These are phyloP conservation scores for Arachnomyces sp. DNA, from an alignment of 2,329 filamentous ascomycete genomes.

Conservation along the genomic window DNA sequence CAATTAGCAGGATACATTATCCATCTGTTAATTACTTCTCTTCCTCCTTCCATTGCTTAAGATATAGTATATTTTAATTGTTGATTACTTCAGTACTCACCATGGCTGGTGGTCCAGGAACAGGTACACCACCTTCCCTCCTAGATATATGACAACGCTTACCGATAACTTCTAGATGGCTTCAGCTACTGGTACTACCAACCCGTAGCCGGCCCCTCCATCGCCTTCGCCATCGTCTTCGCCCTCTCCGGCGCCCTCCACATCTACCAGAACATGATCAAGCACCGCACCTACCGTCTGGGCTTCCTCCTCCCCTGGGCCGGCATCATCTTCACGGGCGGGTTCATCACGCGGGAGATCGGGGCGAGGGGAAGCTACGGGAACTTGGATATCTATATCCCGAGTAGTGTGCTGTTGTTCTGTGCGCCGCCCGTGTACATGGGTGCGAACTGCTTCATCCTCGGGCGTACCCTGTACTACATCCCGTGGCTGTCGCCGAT, in stretches of 20 bases:
- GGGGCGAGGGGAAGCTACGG: constrained; percentile 29
- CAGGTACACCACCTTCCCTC: too few species aligned
- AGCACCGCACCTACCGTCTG: constrained; percentile 10
- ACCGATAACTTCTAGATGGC: constrained; percentile 20
- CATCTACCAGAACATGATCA: constrained; percentile 31
- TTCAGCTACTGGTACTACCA: constrained; percentile 32
- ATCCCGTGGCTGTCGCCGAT: constrained; percentile 42
- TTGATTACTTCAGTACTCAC: too few species aligned
- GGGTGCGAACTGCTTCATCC: constrained; percentile 44
- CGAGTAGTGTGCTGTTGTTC: constrained; percentile 32
- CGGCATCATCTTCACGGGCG: constrained; percentile 30
- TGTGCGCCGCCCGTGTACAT: constrained; percentile 37
- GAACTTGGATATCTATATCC: constrained; percentile 30
- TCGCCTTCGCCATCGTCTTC: constrained; percentile 34
- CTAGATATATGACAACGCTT: neutral
- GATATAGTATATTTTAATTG: too few species aligned
- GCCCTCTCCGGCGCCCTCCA: constrained; percentile 29
- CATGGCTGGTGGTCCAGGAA: too few species aligned
- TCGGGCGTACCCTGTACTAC: constrained; percentile 44
- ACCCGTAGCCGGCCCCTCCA: constrained; percentile 34
- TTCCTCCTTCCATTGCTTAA: too few species aligned
- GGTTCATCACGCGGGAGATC: constrained; percentile 30
- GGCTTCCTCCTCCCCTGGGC: constrained; percentile 36
- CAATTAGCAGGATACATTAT: too few species aligned
- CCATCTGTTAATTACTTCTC: too few species aligned